phyloP scores from a whole-genome alignment of 108 stramenopile species.

The Seminavis robusta region DNA sequence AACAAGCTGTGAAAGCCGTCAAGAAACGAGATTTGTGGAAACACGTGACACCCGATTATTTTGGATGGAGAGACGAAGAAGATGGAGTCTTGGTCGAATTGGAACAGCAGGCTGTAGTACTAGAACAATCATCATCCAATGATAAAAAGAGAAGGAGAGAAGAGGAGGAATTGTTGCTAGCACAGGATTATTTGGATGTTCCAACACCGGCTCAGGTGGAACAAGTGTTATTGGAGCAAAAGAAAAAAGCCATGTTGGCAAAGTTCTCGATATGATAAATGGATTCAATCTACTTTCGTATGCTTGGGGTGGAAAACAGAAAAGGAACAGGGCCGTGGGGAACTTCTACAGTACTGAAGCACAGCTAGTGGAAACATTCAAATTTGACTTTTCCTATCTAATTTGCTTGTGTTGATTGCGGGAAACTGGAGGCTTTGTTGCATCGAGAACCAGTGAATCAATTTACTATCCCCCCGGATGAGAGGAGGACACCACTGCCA shows the following conservation, averaged over 20 bases:
- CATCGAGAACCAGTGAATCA: too few species aligned
- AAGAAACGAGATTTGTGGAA: slow-evolving; percentile 79
- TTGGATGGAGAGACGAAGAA: slow-evolving; percentile 92
- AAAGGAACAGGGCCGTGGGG: too few species aligned
- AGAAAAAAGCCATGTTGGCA: slow-evolving; percentile 74
- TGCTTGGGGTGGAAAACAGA: too few species aligned
- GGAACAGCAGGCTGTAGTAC: slow-evolving; percentile 35
- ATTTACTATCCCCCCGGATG: too few species aligned
- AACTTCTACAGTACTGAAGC: too few species aligned
- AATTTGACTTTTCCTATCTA: too few species aligned
- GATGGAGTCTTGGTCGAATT: slow-evolving; percentile 82
- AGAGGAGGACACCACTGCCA: too few species aligned
- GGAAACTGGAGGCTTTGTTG: too few species aligned
- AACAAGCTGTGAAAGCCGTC: slow-evolving; percentile 44
- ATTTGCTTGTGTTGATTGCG: too few species aligned
- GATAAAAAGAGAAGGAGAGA: slow-evolving; percentile 24
- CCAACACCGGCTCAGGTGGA: slow-evolving; percentile 66
- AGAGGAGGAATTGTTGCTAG: not conserved
- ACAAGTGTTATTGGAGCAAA: slow-evolving; percentile 57
- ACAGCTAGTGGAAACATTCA: too few species aligned
- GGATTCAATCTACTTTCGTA: too few species aligned
- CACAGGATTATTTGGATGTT: slow-evolving; percentile 38
- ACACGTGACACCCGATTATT: slow-evolving; percentile 87
- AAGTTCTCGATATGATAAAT: slow-evolving; percentile 31
- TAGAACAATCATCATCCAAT: too few species aligned